Evolutionary conservation across 2,329 filamentous ascomycete genomes (phyloP).

Genomic region (Fusarium falciforme): DNA sequence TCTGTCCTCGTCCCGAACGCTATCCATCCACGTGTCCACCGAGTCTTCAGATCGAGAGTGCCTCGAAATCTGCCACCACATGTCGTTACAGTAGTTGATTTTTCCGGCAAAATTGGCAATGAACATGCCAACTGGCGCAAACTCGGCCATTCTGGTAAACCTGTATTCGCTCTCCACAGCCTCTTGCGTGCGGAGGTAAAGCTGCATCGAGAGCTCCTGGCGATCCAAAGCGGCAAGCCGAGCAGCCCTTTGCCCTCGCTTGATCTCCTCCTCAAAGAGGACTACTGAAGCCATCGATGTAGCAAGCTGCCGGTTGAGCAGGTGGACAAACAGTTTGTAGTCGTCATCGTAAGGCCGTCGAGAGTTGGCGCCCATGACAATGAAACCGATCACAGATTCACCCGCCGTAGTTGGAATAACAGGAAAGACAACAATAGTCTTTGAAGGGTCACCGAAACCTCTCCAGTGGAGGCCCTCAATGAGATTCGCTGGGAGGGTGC

Average conservation of each 20-base stretch:
- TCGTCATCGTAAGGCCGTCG: constrained; percentile 83
- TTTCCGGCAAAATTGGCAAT: constrained; percentile 78
- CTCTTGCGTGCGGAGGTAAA: constrained; percentile 73
- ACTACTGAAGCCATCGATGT: constrained; percentile 86
- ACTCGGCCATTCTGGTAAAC: constrained; percentile 87
- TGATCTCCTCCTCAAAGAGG: constrained; percentile 85
- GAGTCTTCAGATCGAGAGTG: constrained; percentile 69
- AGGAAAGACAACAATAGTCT: constrained; percentile 79
- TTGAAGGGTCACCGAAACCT: constrained; percentile 77
- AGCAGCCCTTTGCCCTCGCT: constrained; percentile 77
- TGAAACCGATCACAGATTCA: constrained; percentile 79
- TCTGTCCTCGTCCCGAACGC: constrained; percentile 75
- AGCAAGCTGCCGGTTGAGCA: constrained; percentile 79
- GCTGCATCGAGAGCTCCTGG: constrained; percentile 80
- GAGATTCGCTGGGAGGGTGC: constrained; percentile 72
- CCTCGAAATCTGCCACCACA: constrained; percentile 78
- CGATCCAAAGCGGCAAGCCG: constrained; percentile 80
- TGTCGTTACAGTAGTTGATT: constrained; percentile 85
- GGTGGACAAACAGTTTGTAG: constrained; percentile 80
- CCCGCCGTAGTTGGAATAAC: constrained; percentile 79
- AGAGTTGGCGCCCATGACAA: constrained; percentile 83
- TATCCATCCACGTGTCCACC: constrained; percentile 77
- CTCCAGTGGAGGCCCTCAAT: constrained; percentile 76
- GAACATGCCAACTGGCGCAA: constrained; percentile 86
- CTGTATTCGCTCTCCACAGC: constrained; percentile 77